Evolutionary conservation across 1,284 basidiomycete genomes (phyloP).

Genomic region (Ceratobasidium theobromae): DNA sequence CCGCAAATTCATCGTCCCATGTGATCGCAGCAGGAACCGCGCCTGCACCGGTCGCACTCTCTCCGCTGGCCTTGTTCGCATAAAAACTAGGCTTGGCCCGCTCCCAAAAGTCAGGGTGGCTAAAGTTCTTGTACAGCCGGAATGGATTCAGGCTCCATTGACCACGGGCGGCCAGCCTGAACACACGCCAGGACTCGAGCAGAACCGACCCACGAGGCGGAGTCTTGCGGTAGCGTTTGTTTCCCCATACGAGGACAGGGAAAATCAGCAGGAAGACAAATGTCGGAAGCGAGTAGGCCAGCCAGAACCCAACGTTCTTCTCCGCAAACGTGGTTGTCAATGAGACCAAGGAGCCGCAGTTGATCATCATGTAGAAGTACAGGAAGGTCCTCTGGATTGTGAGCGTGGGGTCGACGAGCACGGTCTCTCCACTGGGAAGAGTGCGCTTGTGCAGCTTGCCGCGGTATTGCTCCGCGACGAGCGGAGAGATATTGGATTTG

Average conservation of each 20-base stretch:
- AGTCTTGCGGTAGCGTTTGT: slow-evolving; percentile 46
- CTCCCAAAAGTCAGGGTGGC: slow-evolving; percentile 75
- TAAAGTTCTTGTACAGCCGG: slow-evolving; percentile 41
- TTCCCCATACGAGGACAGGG: slow-evolving; percentile 46
- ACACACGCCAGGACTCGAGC: slow-evolving; percentile 38
- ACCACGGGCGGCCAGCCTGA: slow-evolving; percentile 41
- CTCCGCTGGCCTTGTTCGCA: slow-evolving; percentile 31
- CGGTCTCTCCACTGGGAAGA: slow-evolving; percentile 65
- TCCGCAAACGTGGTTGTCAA: slow-evolving; percentile 39
- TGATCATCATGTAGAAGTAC: slow-evolving; percentile 59
- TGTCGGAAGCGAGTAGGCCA: slow-evolving; percentile 39
- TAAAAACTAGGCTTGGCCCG: slow-evolving; percentile 60
- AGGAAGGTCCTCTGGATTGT: slow-evolving; percentile 50
- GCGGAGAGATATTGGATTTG: slow-evolving; percentile 77
- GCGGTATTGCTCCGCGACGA: slow-evolving; percentile 75
- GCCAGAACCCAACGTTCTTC: slow-evolving; percentile 47
- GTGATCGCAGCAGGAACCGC: slow-evolving; percentile 35
- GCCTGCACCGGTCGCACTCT: slow-evolving; percentile 45
- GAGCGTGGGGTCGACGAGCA: slow-evolving; percentile 77
- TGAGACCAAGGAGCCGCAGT: slow-evolving; percentile 65
- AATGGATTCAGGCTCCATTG: slow-evolving; percentile 45
- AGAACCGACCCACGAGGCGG: slow-evolving; percentile 50
- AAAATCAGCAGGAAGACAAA: slow-evolving; percentile 43
- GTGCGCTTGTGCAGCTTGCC: slow-evolving; percentile 41
- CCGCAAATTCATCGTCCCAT: slow-evolving; percentile 74